Evolutionary conservation across 768 basidiomycete species (phyloP).

Genomic region (Cystofilobasidium ferigula): DNA sequence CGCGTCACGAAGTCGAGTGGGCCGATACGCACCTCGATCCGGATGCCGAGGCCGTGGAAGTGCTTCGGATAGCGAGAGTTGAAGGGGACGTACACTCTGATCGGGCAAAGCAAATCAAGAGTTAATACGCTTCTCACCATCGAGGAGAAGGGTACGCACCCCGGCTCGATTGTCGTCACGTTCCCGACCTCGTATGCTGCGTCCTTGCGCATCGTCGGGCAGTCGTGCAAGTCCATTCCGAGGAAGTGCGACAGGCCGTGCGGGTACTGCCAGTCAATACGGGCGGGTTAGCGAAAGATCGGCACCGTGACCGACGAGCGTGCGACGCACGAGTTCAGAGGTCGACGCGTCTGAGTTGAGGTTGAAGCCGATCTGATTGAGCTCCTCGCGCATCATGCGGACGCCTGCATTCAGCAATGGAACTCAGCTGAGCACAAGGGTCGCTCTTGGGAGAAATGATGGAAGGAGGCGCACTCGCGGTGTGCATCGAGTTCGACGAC

Average conservation of each 20-base stretch:
- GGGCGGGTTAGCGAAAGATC: neutral
- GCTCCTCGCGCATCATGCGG: constrained; percentile 51
- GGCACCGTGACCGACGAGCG: no score
- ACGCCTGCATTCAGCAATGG: constrained; percentile 5
- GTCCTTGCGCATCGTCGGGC: constrained; percentile 40
- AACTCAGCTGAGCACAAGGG: neutral
- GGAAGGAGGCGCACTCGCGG: constrained; percentile 40
- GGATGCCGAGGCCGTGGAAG: constrained; percentile 82
- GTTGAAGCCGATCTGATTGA: constrained; percentile 65
- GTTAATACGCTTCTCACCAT: neutral
- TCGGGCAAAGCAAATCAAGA: constrained; percentile 30
- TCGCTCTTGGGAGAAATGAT: neutral
- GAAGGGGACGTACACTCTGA: constrained; percentile 80
- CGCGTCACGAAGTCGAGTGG: constrained; percentile 28
- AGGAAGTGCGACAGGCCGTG: constrained; percentile 87
- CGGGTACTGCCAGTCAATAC: constrained; percentile 49
- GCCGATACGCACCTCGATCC: constrained; percentile 59
- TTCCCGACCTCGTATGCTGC: constrained; percentile 58
- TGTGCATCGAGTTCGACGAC: constrained; percentile 66
- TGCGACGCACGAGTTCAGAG: constrained; percentile 44
- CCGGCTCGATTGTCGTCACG: constrained; percentile 87
- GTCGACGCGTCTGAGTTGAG: constrained; percentile 55
- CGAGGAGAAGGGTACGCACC: constrained; percentile 30
- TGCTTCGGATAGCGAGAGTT: constrained; percentile 64
- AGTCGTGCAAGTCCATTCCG: constrained; percentile 89